Evolutionary conservation across 1,284 basidiomycete species (phyloP).

Genomic region (Irpex sp.): DNA sequence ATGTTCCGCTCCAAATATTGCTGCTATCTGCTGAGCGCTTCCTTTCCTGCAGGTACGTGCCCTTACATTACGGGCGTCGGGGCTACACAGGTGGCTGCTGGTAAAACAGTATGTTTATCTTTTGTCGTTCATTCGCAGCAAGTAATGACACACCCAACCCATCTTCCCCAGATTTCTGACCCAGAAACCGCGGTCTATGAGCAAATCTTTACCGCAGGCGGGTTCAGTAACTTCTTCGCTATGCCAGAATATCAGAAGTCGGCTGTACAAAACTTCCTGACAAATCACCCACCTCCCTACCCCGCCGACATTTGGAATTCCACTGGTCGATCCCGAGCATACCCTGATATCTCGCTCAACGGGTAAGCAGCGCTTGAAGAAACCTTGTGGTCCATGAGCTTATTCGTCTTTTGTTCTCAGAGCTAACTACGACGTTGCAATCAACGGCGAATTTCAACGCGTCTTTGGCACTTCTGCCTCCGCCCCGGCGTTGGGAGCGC

Average conservation of each 20-base stretch:
- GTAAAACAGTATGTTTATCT: slow-evolving; percentile 47
- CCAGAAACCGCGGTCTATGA: slow-evolving; percentile 44
- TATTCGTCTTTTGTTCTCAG: no score
- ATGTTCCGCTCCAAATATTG: no score
- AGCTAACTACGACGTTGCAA: slow-evolving; percentile 38
- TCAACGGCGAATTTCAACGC: slow-evolving; percentile 46
- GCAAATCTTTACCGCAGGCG: slow-evolving; percentile 32
- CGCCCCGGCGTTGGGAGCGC: slow-evolving; percentile 51
- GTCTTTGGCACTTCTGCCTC: slow-evolving; percentile 58
- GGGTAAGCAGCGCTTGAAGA: no score
- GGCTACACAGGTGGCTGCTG: slow-evolving; percentile 61
- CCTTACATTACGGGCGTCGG: slow-evolving; percentile 75
- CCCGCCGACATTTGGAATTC: slow-evolving; percentile 35
- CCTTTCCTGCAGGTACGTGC: slow-evolving; percentile 42
- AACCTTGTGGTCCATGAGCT: no score
- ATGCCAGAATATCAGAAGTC: slow-evolving; percentile 47
- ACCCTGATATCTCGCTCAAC: slow-evolving; percentile 40
- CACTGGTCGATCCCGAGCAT: slow-evolving; percentile 33
- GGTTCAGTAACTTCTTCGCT: slow-evolving; percentile 57
- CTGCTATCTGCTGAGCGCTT: no score
- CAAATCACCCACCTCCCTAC: slow-evolving; percentile 35
- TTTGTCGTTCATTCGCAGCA: no score
- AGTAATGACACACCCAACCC: no score
- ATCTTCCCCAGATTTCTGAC: slow-evolving; percentile 41
- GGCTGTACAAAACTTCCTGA: slow-evolving; percentile 32